These are phyloP conservation scores for Hamamelis virginiana DNA, from an alignment of 164 flowering plant species.

Conservation along the genomic window DNA sequence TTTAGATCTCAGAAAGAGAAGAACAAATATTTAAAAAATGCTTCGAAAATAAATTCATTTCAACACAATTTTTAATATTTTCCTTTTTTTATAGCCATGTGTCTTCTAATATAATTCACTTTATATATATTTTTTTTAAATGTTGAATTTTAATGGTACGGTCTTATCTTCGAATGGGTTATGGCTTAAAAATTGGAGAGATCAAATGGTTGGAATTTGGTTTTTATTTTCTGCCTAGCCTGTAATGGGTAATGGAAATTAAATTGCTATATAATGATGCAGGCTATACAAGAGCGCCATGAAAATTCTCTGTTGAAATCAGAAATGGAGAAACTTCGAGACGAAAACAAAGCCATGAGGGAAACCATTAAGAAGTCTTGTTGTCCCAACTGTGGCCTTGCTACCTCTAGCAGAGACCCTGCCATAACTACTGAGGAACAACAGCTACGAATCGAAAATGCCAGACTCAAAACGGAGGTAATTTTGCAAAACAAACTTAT, in stretches of 20 bases:
- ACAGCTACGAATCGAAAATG: conserved; percentile 80
- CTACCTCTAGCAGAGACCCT: conserved; percentile 49
- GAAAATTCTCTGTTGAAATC: conserved; percentile 84
- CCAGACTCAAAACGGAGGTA: conserved; percentile 95
- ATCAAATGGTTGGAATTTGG: too few relatives aligned
- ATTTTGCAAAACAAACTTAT: not conserved
- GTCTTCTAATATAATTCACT: too few relatives aligned
- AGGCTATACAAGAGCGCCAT: conserved; percentile 99
- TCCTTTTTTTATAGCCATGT: too few relatives aligned
- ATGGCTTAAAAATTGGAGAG: too few relatives aligned
- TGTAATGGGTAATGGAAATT: not conserved
- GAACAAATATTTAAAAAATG: too few relatives aligned
- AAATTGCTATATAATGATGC: conserved; percentile 11
- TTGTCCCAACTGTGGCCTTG: conserved; percentile 86
- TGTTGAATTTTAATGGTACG: too few relatives aligned
- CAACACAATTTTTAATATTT: too few relatives aligned
- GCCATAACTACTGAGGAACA: conserved; percentile 57
- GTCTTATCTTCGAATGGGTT: too few relatives aligned
- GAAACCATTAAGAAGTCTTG: conserved; percentile 65
- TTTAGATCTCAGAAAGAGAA: too few relatives aligned
- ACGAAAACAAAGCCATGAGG: conserved; percentile 77
- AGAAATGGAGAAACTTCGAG: conserved; percentile 87
- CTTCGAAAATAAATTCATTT: too few relatives aligned
- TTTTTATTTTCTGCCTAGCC: too few relatives aligned
- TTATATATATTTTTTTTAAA: too few relatives aligned